Percentiles rank a stretch among this genome's conserved stretches.
Evolutionary conservation across 2,329 filamentous ascomycete species (phyloP).

Genomic region (Leptographium procerum): DNA sequence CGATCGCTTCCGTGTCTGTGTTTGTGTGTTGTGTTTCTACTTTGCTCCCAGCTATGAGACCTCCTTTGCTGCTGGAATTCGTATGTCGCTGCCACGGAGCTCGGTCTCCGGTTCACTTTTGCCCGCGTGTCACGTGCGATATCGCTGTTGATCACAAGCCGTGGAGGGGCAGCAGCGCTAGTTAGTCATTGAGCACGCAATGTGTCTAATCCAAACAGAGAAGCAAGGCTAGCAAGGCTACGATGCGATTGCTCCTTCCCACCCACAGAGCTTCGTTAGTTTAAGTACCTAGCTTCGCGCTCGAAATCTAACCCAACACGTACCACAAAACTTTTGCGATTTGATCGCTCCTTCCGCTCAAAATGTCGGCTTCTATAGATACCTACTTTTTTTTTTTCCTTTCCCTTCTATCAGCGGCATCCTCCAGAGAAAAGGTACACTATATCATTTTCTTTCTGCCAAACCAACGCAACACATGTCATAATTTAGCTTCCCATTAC

Average conservation of each 20-base stretch:
- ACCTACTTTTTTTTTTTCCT: neutral
- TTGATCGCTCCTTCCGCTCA: constrained; percentile 1
- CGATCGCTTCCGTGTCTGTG: too few relatives aligned
- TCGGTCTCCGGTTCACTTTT: too few relatives aligned
- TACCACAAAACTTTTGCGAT: neutral
- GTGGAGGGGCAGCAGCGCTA: neutral
- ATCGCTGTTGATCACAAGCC: neutral
- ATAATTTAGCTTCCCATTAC: neutral
- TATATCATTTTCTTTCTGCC: neutral
- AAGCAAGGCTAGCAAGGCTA: neutral
- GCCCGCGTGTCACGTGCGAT: too few relatives aligned
- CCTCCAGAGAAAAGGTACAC: too few relatives aligned
- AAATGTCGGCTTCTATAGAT: neutral
- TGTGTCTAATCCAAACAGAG: too few relatives aligned
- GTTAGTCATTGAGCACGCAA: too few relatives aligned
- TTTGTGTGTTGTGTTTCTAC: too few relatives aligned
- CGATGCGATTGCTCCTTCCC: neutral
- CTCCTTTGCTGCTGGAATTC: too few relatives aligned
- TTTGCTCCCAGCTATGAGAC: too few relatives aligned
- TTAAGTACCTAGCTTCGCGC: neutral
- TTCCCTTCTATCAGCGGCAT: neutral
- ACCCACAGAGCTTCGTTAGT: neutral
- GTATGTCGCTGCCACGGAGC: too few relatives aligned
- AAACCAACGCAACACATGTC: neutral
- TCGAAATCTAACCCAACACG: neutral